Evolutionary conservation across 345 rosid species (phyloP), one percentile per base, ranked within the genome.

Genomic region (Xanthoceras sorbifolium): DNA sequence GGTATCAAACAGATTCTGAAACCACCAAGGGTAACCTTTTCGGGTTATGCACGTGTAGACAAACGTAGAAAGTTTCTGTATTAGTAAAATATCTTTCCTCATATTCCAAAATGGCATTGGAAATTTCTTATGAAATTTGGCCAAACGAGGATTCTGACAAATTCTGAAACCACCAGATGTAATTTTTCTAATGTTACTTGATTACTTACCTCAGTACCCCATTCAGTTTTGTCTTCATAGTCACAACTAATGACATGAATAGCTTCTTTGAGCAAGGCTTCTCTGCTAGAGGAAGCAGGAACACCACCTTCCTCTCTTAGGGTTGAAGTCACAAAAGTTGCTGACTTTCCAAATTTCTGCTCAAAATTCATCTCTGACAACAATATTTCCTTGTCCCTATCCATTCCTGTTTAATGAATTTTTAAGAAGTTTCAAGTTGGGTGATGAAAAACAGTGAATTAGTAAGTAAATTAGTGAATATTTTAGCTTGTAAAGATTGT

Each of bases 211-310:
- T 96, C 98, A 44, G 78, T 79, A 69, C 99, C 98, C 98, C 99
- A 93, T 71, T 96, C 97, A 15, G 97, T 93, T 82, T 89, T 96
- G 90, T 96, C 99, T 80, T 96, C 98, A 54, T 93, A 96, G 38
- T 97, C 97, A 71, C 98, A 93, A 62, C 99, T 93, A 64, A 96
- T 91, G 26, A 92, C 98, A 81, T 96, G 99, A 80, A 96, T 93
- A 82, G 99, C 99, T 85, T 96, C 99, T 85, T 96, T 96, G 50
- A 96, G 90, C 76, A 93, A 86, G 23, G 89, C 91, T 72, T 97
- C 98, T 59, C 93, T 92, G 81, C 97, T 88, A n/a, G 98, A 92
- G 71, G 99, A 96, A 55, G 99, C 93, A 81, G 98, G 94, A 54
- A 92, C 97, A 48, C 97, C 97, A 26, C 98, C 98, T 80, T 88